A percentile compares a stretch with the other conserved stretches of the same genome.
Conservation (phyloP, 179 eudicot genomes). For the Beta macrorhiza region DNA sequence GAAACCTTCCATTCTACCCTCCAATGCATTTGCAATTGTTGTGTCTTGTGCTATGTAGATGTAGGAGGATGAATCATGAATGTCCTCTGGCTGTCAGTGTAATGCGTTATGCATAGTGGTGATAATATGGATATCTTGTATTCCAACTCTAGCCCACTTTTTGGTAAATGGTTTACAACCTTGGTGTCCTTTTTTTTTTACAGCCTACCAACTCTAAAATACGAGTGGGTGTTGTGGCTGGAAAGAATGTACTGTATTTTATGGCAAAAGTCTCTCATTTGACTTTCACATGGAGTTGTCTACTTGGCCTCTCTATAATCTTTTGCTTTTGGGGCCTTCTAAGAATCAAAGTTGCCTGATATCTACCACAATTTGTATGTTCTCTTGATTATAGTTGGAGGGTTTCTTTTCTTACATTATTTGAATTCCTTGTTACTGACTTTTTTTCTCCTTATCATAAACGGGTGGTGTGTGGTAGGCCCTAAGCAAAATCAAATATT, state of each 20-base stretch:
- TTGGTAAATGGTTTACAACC: neutral
- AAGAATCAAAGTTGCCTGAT: neutral
- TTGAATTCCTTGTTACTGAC: too few relatives aligned
- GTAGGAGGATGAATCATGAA: neutral
- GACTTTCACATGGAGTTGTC: neutral
- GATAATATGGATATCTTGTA: neutral
- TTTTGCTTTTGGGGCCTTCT: neutral
- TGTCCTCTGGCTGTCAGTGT: neutral
- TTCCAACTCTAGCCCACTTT: neutral
- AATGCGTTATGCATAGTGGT: neutral
- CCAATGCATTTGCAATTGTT: neutral
- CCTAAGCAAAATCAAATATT: too few relatives aligned
- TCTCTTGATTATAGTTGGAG: neutral
- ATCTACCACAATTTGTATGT: neutral
- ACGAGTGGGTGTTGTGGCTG: neutral
- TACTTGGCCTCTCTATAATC: neutral
- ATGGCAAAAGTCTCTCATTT: neutral
- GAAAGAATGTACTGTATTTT: neutral
- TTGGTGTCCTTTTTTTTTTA: too few relatives aligned
- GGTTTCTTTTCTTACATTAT: neutral
- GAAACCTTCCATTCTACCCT: neutral
- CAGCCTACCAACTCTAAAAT: neutral
- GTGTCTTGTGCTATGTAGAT: neutral
- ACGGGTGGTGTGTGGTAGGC: too few relatives aligned
- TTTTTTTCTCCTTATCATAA: too few relatives aligned